These are phyloP conservation scores for Ensete glaucum DNA, from an alignment of 176 grass and related monocot genomes.

Conservation along the genomic window DNA sequence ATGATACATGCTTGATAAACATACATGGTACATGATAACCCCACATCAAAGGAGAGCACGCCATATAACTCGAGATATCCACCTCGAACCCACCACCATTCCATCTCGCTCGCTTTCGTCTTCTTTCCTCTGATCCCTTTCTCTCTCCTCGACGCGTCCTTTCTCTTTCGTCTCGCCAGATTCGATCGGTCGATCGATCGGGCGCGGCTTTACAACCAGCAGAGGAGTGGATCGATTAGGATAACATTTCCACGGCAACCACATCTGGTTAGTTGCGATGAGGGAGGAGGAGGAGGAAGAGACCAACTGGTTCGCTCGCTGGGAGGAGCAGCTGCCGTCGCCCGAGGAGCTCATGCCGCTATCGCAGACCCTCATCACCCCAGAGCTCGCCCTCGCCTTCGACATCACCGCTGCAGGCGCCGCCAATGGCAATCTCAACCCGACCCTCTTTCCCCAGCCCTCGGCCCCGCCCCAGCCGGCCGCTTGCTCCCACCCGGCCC, in stretches of 20 bases:
- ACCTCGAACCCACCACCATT: neutral
- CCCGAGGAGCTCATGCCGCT: conserved; percentile 5
- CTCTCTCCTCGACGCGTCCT: too few species aligned
- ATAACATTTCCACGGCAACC: too few species aligned
- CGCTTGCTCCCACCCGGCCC: neutral
- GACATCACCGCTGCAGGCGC: neutral
- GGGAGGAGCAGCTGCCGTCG: conserved; percentile 3
- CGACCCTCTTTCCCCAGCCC: neutral
- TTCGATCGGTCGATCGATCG: too few species aligned
- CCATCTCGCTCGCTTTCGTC: too few species aligned
- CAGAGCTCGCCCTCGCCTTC: conserved; percentile 15
- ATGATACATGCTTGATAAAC: too few species aligned
- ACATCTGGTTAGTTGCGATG: neutral
- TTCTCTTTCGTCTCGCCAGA: neutral
- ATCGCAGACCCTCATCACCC: neutral
- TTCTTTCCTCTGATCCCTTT: too few species aligned
- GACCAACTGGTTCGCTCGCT: neutral
- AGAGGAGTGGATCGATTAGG: too few species aligned
- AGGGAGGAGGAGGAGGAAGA: conserved; percentile 1
- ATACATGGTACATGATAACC: too few species aligned
- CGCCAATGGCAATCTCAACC: too few species aligned
- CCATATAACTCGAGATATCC: too few species aligned
- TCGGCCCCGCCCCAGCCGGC: neutral
- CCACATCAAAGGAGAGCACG: too few species aligned
- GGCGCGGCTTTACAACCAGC: too few species aligned